Conservation (phyloP, 2,329 filamentous ascomycete species). For the Colletotrichum coccodes region DNA sequence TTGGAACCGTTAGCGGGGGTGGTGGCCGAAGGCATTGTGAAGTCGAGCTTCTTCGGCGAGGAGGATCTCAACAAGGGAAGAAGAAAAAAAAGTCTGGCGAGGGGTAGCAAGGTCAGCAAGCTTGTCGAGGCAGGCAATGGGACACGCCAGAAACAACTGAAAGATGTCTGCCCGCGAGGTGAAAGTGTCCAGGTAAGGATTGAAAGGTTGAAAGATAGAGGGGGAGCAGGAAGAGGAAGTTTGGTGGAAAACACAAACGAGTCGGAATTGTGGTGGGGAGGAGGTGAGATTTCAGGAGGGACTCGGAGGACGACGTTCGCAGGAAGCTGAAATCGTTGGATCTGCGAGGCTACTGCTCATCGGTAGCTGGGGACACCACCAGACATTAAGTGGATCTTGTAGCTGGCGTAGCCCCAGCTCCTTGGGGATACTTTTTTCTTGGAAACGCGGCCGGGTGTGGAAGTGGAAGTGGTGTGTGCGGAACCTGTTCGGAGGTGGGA, state of each 20-base stretch:
- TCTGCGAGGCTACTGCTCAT: constrained; percentile 35
- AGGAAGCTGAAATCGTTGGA: constrained; percentile 36
- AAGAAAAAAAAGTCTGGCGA: constrained; percentile 35
- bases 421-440: constrained; percentile 11
- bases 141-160: constrained; percentile 24
- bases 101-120: constrained; percentile 33
- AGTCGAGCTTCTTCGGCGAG: constrained; percentile 27
- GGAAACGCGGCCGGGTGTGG: constrained; percentile 14
- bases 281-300: constrained; percentile 35
- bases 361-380: constrained; percentile 36
- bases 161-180: constrained; percentile 26
- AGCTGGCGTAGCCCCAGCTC: constrained; percentile 34
- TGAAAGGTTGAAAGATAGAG: constrained; percentile 21
- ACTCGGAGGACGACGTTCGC: constrained; percentile 31
- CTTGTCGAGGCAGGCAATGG: constrained; percentile 33
- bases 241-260: constrained; percentile 29
- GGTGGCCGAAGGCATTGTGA: constrained; percentile 62
- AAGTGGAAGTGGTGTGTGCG: constrained; percentile 19
- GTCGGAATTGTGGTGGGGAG: constrained; percentile 33
- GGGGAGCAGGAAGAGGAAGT: constrained; percentile 29
- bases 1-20: constrained; percentile 57
- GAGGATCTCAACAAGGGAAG: constrained; percentile 28
- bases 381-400: constrained; percentile 37
- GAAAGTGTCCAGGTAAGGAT: constrained; percentile 25
- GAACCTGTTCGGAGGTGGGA: constrained; percentile 7